phyloP scores from a whole-genome alignment of 2,329 filamentous ascomycete species.

The Nigrospora sphaerica region DNA sequence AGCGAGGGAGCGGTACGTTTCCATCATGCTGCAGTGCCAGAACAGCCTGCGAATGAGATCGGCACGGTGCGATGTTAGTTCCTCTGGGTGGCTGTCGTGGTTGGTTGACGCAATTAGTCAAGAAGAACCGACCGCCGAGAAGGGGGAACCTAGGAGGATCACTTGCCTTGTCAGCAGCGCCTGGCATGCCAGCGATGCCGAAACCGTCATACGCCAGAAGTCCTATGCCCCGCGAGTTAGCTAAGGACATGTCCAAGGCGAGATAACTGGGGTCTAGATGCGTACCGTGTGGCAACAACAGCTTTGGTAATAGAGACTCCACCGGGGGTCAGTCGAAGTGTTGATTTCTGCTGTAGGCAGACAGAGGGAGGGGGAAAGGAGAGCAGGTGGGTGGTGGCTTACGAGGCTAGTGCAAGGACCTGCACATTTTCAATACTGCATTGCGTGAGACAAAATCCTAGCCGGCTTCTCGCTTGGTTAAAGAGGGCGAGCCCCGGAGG shows the following conservation, averaged over 20 bases:
- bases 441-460: conserved; percentile 49
- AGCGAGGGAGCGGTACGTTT: conserved; percentile 29
- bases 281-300: conserved; percentile 44
- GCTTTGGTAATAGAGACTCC: conserved; percentile 44
- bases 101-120: too few relatives aligned
- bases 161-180: conserved; percentile 45
- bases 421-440: conserved; percentile 54
- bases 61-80: conserved; percentile 37
- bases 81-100: conserved; percentile 31
- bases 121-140: neutral
- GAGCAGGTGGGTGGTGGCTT: conserved; percentile 14
- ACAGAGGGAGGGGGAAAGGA: neutral
- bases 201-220: conserved; percentile 51
- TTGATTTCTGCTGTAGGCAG: neutral
- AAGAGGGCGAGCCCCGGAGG: conserved; percentile 54
- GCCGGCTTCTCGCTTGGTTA: conserved; percentile 53
- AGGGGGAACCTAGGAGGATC: neutral
- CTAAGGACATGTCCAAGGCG: conserved; percentile 3
- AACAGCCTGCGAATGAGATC: conserved; percentile 48
- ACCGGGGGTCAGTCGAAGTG: neutral
- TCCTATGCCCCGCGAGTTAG: conserved; percentile 31
- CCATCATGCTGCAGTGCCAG: conserved; percentile 50
- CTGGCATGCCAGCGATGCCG: conserved; percentile 50
- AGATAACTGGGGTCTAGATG: conserved; percentile 4
- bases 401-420: conserved; percentile 49